phyloP scores from a whole-genome alignment of 2,329 filamentous ascomycete genomes.

The Onygenales sp. region DNA sequence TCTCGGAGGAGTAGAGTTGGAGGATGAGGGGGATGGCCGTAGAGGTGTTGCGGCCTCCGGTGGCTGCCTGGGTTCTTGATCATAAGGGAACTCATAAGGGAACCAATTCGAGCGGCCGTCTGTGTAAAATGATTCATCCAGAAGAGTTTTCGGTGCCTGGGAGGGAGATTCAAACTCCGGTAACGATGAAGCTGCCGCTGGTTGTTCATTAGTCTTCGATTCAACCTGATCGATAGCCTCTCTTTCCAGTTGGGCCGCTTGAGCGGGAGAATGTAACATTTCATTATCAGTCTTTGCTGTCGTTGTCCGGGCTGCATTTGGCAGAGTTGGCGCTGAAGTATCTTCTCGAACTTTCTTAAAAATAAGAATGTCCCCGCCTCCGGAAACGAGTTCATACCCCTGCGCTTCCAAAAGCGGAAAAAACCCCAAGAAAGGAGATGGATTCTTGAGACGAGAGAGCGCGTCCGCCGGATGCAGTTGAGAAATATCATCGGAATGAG shows the following conservation, averaged over 20 bases:
- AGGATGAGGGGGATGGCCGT: not conserved
- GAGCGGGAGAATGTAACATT: conserved; percentile 5
- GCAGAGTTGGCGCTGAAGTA: no score
- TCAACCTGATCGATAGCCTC: conserved; percentile 7
- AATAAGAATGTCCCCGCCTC: conserved; percentile 32
- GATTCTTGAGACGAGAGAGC: conserved; percentile 28
- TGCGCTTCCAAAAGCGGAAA: conserved; percentile 28
- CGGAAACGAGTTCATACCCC: conserved; percentile 35
- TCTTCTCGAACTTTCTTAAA: conserved; percentile 19
- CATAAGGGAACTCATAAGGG: conserved; percentile 1
- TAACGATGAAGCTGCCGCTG: not conserved
- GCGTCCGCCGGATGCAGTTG: conserved; percentile 23
- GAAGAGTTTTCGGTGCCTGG: conserved; percentile 13
- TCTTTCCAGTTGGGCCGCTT: conserved; percentile 5
- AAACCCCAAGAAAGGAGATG: conserved; percentile 32
- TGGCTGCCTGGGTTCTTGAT: conserved; percentile 1
- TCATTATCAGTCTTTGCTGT: not conserved
- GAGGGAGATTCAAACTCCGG: not conserved
- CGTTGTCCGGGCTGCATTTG: no score
- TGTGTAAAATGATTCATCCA: conserved; percentile 1
- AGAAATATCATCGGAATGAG: conserved; percentile 15
- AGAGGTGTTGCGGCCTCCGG: no score
- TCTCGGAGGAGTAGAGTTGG: not conserved
- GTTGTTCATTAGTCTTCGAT: not conserved
- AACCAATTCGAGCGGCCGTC: conserved; percentile 5